phyloP scores from a whole-genome alignment of 2,329 filamentous ascomycete genomes.

The Domatiomyces globalis region DNA sequence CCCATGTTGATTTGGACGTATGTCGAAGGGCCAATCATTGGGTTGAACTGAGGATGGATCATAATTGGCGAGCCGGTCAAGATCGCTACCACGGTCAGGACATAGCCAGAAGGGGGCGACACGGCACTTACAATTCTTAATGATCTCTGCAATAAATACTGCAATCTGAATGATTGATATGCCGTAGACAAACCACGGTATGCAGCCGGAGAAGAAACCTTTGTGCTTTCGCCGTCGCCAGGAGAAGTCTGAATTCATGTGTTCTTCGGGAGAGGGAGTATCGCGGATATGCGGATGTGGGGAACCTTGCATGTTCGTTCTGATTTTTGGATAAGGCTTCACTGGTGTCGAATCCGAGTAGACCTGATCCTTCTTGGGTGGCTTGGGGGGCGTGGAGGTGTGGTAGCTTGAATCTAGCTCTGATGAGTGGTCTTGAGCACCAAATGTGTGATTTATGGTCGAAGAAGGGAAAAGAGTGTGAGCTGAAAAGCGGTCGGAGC shows the following conservation, averaged over 20 bases:
- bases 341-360: constrained; percentile 12
- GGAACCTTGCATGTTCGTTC: constrained; percentile 10
- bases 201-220: constrained; percentile 42
- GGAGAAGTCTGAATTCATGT: constrained; percentile 5
- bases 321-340: constrained; percentile 8
- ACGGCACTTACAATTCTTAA: constrained; percentile 56
- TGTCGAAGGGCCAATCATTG: constrained; percentile 88
- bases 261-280: constrained; percentile 44
- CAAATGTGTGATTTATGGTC: not conserved
- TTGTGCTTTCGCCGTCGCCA: constrained; percentile 27
- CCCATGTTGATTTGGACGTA: constrained; percentile 95
- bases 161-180: constrained; percentile 62
- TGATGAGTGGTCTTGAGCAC: not conserved
- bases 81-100: constrained; percentile 36
- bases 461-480: not conserved
- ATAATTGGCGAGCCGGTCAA: constrained; percentile 56
- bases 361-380: constrained; percentile 2
- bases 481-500: not conserved
- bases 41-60: constrained; percentile 77
- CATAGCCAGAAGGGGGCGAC: not conserved
- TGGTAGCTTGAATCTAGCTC: constrained; percentile 2
- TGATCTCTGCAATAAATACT: constrained; percentile 81
- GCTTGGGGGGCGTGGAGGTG: constrained; percentile 4
- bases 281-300: constrained; percentile 29
- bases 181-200: constrained; percentile 70